A percentile compares a stretch with the other conserved stretches of the same genome.
Evolutionary conservation across 163 green algal genomes (phyloP).

Genomic region (Volvox carteri): DNA sequence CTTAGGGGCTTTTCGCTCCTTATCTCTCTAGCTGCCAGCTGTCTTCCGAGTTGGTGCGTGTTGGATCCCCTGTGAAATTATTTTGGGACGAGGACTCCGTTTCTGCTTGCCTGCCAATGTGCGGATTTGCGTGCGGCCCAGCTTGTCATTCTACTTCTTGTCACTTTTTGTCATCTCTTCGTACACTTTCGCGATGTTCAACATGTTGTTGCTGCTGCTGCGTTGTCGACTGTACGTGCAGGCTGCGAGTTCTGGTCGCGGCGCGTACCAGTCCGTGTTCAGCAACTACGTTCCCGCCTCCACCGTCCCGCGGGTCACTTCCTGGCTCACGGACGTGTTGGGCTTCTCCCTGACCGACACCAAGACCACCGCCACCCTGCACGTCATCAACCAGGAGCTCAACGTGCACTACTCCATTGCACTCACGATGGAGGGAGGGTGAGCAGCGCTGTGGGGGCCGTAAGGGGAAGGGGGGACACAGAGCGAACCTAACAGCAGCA

Average conservation of each 20-base stretch:
- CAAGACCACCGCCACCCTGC: conserved; percentile 32
- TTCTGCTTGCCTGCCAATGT: too few species aligned
- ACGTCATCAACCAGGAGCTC: conserved; percentile 42
- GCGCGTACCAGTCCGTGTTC: conserved; percentile 22
- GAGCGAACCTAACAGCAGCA: neutral
- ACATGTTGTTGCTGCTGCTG: too few species aligned
- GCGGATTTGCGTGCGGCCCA: too few species aligned
- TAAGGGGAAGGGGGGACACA: neutral
- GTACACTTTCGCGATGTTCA: too few species aligned
- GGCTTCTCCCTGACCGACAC: neutral
- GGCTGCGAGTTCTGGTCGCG: neutral
- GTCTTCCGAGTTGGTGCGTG: too few species aligned
- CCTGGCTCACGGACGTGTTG: conserved; percentile 4
- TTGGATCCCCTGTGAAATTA: too few species aligned
- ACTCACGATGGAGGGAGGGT: conserved; percentile 12
- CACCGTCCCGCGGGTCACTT: conserved; percentile 17
- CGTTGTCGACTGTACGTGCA: too few species aligned
- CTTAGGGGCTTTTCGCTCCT: too few species aligned
- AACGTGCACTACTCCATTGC: conserved; percentile 40
- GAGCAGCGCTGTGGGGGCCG: neutral
- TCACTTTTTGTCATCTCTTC: too few species aligned
- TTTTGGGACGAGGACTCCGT: too few species aligned
- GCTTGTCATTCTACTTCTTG: too few species aligned
- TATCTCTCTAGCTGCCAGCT: too few species aligned
- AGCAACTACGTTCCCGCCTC: conserved; percentile 30